These are phyloP conservation scores for Lentinula raphanica DNA, from an alignment of 768 basidiomycete species.

Conservation along the genomic window DNA sequence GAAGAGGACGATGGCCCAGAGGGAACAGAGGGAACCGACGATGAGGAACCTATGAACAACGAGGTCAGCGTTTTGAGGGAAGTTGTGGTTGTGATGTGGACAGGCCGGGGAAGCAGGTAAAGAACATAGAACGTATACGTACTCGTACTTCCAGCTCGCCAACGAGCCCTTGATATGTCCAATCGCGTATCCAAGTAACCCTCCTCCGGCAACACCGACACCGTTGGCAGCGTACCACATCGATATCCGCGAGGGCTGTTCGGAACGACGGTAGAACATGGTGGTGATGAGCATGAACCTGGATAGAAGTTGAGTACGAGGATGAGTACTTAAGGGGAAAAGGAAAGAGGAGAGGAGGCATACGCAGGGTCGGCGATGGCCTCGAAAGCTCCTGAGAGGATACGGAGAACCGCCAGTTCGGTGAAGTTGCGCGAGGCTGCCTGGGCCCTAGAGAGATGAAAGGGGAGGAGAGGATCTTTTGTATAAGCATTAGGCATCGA, in stretches of 20 bases:
- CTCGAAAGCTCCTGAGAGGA: constrained; percentile 29
- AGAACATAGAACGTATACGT: not conserved
- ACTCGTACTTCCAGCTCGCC: constrained; percentile 29
- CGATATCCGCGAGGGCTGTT: constrained; percentile 29
- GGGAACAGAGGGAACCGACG: constrained; percentile 20
- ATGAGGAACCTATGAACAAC: constrained; percentile 17
- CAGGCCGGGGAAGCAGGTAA: too few species aligned
- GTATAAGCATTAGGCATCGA: too few species aligned
- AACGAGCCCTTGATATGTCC: constrained; percentile 19
- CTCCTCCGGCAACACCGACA: constrained; percentile 29
- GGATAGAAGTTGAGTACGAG: not conserved
- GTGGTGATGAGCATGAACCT: constrained; percentile 26
- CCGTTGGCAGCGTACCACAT: constrained; percentile 33
- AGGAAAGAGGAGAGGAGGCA: not conserved
- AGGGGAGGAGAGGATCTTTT: not conserved
- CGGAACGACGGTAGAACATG: constrained; percentile 27
- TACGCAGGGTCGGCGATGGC: constrained; percentile 31
- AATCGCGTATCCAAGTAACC: constrained; percentile 22
- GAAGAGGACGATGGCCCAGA: constrained; percentile 19
- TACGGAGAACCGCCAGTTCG: constrained; percentile 23
- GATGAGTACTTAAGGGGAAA: not conserved
- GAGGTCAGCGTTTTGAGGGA: too few species aligned
- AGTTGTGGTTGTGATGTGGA: too few species aligned
- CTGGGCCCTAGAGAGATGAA: constrained; percentile 17
- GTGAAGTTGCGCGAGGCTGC: constrained; percentile 27